These are phyloP conservation scores for Pythium aristosporum DNA, from an alignment of 352 stramenopile genomes.

Conservation along the genomic window DNA sequence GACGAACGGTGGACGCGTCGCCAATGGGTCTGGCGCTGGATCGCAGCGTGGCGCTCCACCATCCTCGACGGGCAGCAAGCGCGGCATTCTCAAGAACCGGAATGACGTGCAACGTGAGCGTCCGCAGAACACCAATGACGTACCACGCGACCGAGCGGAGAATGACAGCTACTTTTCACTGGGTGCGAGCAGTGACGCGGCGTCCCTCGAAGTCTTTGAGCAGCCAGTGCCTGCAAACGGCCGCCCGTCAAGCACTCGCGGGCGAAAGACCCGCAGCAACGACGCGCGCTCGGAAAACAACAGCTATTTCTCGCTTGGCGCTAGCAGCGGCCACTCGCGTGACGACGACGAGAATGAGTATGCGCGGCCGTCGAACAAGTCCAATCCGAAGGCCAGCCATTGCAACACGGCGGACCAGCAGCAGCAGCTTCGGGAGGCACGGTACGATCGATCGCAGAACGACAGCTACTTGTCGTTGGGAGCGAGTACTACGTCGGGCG, in stretches of 20 bases:
- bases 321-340: conserved; percentile 16
- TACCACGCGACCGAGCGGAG: conserved; percentile 10
- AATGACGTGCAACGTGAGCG: conserved; percentile 19
- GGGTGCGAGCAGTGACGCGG: conserved; percentile 5
- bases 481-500: conserved; percentile 24
- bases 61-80: conserved; percentile 9
- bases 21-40: neutral
- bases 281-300: conserved; percentile 23
- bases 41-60: neutral
- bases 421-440: conserved; percentile 5
- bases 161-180: conserved; percentile 22
- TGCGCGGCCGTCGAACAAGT: neutral
- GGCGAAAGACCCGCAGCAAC: conserved; percentile 14
- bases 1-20: neutral
- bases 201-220: conserved; percentile 8
- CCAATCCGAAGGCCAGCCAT: neutral
- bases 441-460: conserved; percentile 25
- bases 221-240: neutral
- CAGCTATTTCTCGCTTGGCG: conserved; percentile 28
- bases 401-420: neutral
- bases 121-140: conserved; percentile 21
- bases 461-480: conserved; percentile 29
- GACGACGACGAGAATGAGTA: conserved; percentile 14
- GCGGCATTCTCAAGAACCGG: conserved; percentile 29
- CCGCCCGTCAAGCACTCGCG: neutral